Evolutionary conservation across 805 yeast species (phyloP).

Genomic region (Lipomyces yamadae): DNA sequence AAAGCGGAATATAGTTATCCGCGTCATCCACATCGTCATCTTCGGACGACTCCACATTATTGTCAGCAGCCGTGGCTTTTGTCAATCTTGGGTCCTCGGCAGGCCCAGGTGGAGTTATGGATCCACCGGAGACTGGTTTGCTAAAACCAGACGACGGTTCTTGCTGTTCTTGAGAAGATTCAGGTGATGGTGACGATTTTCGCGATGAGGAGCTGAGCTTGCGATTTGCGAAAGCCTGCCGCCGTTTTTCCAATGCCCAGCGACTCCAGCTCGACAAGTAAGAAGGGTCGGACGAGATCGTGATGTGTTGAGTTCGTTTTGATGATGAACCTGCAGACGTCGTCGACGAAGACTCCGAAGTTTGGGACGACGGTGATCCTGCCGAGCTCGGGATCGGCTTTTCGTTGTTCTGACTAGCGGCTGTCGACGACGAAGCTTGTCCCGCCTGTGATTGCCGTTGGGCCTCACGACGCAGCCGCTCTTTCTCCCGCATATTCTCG

Average conservation of each 20-base stretch:
- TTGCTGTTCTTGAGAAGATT: neutral
- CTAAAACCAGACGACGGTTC: neutral
- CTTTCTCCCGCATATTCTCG: constrained; percentile 35
- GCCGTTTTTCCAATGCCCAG: constrained; percentile 37
- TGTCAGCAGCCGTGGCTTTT: too few species aligned
- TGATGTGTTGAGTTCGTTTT: constrained; percentile 22
- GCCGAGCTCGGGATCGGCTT: neutral
- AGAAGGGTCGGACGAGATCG: constrained; percentile 21
- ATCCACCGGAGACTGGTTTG: neutral
- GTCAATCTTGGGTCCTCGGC: neutral
- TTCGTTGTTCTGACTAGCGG: neutral
- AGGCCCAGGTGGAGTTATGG: neutral
- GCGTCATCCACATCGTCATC: constrained; percentile 32
- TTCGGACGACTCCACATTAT: constrained; percentile 11
- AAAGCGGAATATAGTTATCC: constrained; percentile 11
- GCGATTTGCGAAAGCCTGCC: constrained; percentile 22
- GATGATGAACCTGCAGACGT: neutral
- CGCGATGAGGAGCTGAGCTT: neutral
- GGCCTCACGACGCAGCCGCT: constrained; percentile 20
- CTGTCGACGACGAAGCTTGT: neutral
- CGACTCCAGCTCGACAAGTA: constrained; percentile 25
- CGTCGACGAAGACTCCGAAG: neutral
- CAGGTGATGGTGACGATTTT: constrained; percentile 5
- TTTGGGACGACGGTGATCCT: constrained; percentile 17
- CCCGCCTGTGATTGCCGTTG: constrained; percentile 5